Evolutionary conservation across 768 basidiomycete genomes (phyloP), one percentile per base, ranked within the genome.

Genomic region (Termitomyces sp.): DNA sequence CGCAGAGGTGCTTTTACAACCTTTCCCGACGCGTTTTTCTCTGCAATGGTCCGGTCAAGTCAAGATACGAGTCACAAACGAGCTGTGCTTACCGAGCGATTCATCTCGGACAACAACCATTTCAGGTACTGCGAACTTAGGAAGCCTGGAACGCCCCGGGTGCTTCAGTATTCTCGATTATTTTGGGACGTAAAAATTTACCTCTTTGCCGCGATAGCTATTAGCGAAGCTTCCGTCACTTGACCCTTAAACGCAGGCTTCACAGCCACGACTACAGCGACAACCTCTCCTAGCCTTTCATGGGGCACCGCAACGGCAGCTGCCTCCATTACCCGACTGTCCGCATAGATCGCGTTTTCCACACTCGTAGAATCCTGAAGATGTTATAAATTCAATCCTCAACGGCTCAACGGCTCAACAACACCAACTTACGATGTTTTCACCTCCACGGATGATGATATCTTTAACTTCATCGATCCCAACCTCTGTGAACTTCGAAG

Each of bases 371-470:
- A 81, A 59, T 79, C 69, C 73, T 71, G 15, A 22, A 18, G 32
- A 47, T 39, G 27, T 40, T 25, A 38, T 50, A 10, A 20, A 35
- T 38, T 40, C 25, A 25, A 15, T 10, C 5, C 6, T 16, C 13
- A 20, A 16, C 9, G 10, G 11, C 18, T 18, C n/a, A n/a, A n/a
- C n/a, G n/a, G n/a, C n/a, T n/a, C 11, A n/a, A 12, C 9, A n/a
- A 35, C 1, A 27, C 6, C 15, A 25, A 58, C 79, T 56, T 51
- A 78, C 80, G 52, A 82, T 79, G 57, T 81, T 81, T 66, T 82
- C 81, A 11, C 80, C 81, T 18, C 80, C 79, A 22, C 80, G 70
- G 52, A 82, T 78, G 39, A 82, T 81, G 41, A 82, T 72, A 58
- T 82, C 80, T 59, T 82, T 81, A 43, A 78, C 80, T 76, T 45